Evolutionary conservation across 371 early-diverging fungal genomes (phyloP).

Genomic region (Mortierella sp.): DNA sequence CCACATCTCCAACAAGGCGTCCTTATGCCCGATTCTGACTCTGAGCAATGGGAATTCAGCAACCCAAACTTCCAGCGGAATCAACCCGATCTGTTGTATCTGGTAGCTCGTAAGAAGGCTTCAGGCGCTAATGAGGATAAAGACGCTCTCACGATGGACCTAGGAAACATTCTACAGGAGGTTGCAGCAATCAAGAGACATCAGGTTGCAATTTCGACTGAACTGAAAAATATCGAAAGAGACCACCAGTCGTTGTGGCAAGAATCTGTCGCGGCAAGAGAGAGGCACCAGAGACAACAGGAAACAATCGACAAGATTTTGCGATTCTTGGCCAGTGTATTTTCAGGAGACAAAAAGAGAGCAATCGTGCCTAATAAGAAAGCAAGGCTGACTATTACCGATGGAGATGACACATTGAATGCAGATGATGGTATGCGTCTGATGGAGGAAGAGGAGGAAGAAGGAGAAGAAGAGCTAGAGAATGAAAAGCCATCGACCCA

Average conservation of each 20-base stretch:
- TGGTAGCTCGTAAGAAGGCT: conserved; percentile 71
- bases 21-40: conserved; percentile 70
- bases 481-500: background rate
- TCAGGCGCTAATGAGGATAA: conserved; percentile 66
- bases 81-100: conserved; percentile 66
- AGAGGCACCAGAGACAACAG: conserved; percentile 88
- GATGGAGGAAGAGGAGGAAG: conserved; percentile 26
- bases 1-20: conserved; percentile 86
- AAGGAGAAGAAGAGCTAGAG: background rate
- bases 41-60: conserved; percentile 73
- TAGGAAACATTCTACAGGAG: conserved; percentile 80
- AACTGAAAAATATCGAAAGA: conserved; percentile 87
- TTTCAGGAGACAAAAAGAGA: conserved; percentile 73
- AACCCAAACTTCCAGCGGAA: conserved; percentile 68
- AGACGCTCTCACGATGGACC: conserved; percentile 59
- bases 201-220: conserved; percentile 88
- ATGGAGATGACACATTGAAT: conserved; percentile 24
- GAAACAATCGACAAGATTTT: conserved; percentile 93
- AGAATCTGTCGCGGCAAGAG: conserved; percentile 80
- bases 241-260: conserved; percentile 94
- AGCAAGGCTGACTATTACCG: conserved; percentile 48
- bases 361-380: conserved; percentile 70
- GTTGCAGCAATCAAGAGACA: conserved; percentile 91
- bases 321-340: conserved; percentile 84
- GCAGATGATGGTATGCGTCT: conserved; percentile 15